These are phyloP conservation scores for Leccinum variicolor DNA, from an alignment of 768 basidiomycete genomes.

Conservation along the genomic window DNA sequence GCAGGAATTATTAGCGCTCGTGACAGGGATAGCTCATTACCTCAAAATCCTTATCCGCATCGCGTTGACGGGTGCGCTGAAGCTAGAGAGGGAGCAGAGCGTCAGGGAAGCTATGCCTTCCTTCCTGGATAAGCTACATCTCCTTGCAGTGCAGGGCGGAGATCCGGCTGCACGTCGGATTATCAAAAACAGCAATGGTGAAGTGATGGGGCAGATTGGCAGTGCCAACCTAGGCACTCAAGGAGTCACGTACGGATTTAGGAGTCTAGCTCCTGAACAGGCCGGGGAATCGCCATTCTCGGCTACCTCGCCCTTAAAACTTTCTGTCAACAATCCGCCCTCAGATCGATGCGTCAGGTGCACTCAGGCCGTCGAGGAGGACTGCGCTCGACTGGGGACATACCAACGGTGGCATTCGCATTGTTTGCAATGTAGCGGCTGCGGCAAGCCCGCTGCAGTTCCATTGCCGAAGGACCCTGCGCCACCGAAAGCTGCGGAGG, in stretches of 20 bases:
- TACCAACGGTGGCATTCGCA: constrained; percentile 96
- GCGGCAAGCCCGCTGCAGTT: constrained; percentile 73
- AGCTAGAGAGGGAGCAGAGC: constrained; percentile 87
- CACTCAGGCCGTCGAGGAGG: constrained; percentile 90
- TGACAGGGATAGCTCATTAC: constrained; percentile 98
- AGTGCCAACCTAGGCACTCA: constrained; percentile 72
- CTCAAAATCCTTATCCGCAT: constrained; percentile 99
- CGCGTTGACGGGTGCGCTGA: constrained; percentile 91
- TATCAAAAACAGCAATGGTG: constrained; percentile 73
- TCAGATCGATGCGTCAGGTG: constrained; percentile 93
- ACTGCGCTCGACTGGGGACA: constrained; percentile 93
- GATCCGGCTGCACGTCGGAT: constrained; percentile 75
- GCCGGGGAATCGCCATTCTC: constrained; percentile 85
- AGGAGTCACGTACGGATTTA: constrained; percentile 89
- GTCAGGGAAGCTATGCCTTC: constrained; percentile 80
- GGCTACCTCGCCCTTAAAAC: constrained; percentile 38
- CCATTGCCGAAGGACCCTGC: constrained; percentile 54
- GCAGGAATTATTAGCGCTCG: constrained; percentile 92
- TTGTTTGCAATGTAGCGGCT: constrained; percentile 82
- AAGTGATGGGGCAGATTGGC: constrained; percentile 38
- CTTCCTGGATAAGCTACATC: constrained; percentile 90
- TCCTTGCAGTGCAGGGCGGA: constrained; percentile 82
- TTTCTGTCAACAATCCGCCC: constrained; percentile 66
- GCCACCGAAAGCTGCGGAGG: constrained; percentile 49
- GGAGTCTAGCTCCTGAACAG: constrained; percentile 86